phyloP scores from a whole-genome alignment of 495 filamentous ascomycete genomes.

The Aspergillus diversus region DNA sequence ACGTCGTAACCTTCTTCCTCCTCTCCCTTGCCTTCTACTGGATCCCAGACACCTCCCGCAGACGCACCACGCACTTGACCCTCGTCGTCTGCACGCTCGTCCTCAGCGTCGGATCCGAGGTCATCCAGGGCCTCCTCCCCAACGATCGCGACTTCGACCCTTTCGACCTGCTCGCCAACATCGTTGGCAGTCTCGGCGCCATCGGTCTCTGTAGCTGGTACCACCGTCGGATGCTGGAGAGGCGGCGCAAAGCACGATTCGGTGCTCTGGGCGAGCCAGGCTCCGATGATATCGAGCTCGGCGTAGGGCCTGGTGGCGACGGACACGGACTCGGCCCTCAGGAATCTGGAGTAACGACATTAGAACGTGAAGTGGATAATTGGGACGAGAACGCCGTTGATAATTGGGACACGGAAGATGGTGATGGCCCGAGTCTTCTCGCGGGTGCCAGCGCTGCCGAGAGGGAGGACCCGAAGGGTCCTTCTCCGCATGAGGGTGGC shows the following conservation, averaged over 20 bases:
- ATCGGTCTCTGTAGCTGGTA: slow-evolving; percentile 84
- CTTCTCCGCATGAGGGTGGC: slow-evolving; percentile 19
- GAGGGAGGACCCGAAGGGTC: slow-evolving; percentile 12
- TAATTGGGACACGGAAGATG: slow-evolving; percentile 70
- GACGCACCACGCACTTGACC: slow-evolving; percentile 82
- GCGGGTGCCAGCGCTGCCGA: slow-evolving; percentile 13
- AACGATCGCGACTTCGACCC: slow-evolving; percentile 82
- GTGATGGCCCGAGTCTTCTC: slow-evolving; percentile 21
- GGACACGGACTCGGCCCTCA: slow-evolving; percentile 61
- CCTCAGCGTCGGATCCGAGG: slow-evolving; percentile 81
- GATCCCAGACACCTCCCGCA: slow-evolving; percentile 87
- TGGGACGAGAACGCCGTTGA: slow-evolving; percentile 84
- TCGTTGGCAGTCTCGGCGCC: slow-evolving; percentile 73
- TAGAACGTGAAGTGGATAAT: slow-evolving; percentile 78
- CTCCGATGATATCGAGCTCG: slow-evolving; percentile 58
- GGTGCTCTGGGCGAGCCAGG: slow-evolving; percentile 65
- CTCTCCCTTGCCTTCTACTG: slow-evolving; percentile 93
- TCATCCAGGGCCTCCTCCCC: slow-evolving; percentile 80
- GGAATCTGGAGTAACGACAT: slow-evolving; percentile 54
- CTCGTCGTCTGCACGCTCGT: slow-evolving; percentile 74
- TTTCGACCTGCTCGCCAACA: slow-evolving; percentile 84
- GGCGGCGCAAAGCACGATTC: slow-evolving; percentile 73
- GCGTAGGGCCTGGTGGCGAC: slow-evolving; percentile 54
- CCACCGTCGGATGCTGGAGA: slow-evolving; percentile 92
- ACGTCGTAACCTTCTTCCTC: slow-evolving; percentile 86